phyloP scores from a whole-genome alignment of 2,329 filamentous ascomycete species.

The Arthrobotrys sinensis region DNA sequence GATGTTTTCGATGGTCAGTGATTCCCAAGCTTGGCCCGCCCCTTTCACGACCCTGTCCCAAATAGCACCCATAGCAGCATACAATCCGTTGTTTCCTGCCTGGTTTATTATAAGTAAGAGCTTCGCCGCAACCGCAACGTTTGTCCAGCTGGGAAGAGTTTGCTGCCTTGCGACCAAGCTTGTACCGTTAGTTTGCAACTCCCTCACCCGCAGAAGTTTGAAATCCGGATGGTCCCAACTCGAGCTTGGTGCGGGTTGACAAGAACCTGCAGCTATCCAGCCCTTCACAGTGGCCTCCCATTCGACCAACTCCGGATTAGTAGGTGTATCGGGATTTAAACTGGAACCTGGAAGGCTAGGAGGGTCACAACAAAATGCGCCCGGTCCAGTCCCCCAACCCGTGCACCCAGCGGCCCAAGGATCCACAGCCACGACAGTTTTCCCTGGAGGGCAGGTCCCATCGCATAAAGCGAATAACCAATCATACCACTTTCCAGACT shows the following conservation, averaged over 20 bases:
- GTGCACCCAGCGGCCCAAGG: slow-evolving; percentile 13
- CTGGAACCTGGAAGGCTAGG: slow-evolving; percentile 15
- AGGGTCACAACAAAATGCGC: slow-evolving; percentile 17
- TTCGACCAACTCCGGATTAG: slow-evolving; percentile 1
- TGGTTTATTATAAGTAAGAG: slow-evolving; percentile 8
- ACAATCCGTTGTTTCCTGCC: background rate
- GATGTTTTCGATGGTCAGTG: slow-evolving; percentile 12
- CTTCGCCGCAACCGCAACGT: background rate
- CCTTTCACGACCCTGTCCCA: background rate
- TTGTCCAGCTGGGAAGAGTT: background rate
- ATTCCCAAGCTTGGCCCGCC: background rate
- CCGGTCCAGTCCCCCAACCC: slow-evolving; percentile 10
- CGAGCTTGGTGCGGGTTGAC: background rate
- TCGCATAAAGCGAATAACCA: background rate
- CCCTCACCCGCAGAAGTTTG: slow-evolving; percentile 9
- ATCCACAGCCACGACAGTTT: slow-evolving; percentile 7
- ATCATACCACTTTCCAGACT: slow-evolving; percentile 3
- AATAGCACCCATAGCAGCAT: background rate
- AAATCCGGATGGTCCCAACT: background rate
- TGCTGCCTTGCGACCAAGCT: background rate
- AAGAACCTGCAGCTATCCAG: slow-evolving; percentile 2
- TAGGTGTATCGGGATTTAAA: background rate
- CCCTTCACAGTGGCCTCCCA: slow-evolving; percentile 6
- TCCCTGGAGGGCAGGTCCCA: slow-evolving; percentile 2
- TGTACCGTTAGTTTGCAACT: background rate